Evolutionary conservation across 805 yeast species (phyloP).

Genomic region (Wickerhamiella sorbophila): DNA sequence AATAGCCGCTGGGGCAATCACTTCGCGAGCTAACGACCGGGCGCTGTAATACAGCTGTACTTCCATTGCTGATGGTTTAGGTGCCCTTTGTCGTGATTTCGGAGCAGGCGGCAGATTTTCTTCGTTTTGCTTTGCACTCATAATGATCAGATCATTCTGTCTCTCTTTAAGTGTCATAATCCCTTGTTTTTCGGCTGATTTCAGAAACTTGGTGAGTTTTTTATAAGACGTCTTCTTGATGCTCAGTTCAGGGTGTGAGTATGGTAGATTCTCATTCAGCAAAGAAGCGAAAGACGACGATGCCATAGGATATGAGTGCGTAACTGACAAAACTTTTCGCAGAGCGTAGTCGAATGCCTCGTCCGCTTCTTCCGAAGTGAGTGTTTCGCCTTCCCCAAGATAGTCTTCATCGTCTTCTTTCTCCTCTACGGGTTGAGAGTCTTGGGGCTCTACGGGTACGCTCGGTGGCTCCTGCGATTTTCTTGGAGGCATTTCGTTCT

Average conservation of each 20-base stretch:
- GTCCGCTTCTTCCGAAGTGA: constrained; percentile 24
- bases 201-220: constrained; percentile 71
- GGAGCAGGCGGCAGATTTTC: constrained; percentile 6
- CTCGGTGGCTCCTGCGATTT: constrained; percentile 16
- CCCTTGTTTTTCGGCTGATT: constrained; percentile 68
- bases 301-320: constrained; percentile 40
- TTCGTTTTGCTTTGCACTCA: constrained; percentile 21
- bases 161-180: constrained; percentile 65
- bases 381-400: constrained; percentile 4
- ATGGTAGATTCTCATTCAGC: constrained; percentile 62
- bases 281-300: constrained; percentile 52
- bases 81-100: constrained; percentile 2
- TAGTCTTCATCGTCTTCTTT: constrained; percentile 9
- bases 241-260: constrained; percentile 22
- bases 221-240: constrained; percentile 80
- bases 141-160: constrained; percentile 56
- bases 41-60: constrained; percentile 21
- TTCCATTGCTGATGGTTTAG: constrained; percentile 10
- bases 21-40: constrained; percentile 15
- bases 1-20: constrained; percentile 13
- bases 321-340: constrained; percentile 41
- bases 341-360: constrained; percentile 58
- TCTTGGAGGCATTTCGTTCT: constrained; percentile 35
- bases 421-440: constrained; percentile 7
- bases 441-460: constrained; percentile 2